A percentile compares a stretch with the other conserved stretches of the same genome.
Conservation (phyloP, 1,284 basidiomycete species). For the Leccinum huronense region DNA sequence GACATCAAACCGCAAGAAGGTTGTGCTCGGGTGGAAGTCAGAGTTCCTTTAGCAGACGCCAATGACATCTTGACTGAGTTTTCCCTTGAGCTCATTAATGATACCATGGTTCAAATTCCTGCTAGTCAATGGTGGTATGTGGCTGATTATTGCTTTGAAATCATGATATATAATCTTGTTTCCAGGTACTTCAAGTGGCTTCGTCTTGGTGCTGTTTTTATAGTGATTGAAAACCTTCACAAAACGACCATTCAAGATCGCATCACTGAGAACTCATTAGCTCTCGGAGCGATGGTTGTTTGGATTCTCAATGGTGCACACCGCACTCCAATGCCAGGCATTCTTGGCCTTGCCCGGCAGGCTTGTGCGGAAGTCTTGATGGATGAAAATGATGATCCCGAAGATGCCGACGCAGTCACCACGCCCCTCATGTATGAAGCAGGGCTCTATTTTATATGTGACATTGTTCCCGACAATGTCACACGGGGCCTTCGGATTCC, state of each 20-base stretch:
- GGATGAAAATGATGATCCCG: not conserved
- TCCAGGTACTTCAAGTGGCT: slow-evolving; percentile 17
- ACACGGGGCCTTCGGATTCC: too few relatives aligned
- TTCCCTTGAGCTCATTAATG: not conserved
- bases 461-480: not conserved
- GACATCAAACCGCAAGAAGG: slow-evolving; percentile 4
- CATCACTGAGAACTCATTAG: not conserved
- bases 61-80: not conserved
- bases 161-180: not conserved
- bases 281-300: not conserved
- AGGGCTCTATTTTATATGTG: not conserved
- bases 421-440: slow-evolving; percentile 1
- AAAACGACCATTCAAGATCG: not conserved
- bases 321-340: not conserved
- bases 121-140: slow-evolving; percentile 10
- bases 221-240: not conserved
- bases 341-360: not conserved
- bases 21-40: slow-evolving; percentile 8
- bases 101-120: slow-evolving; percentile 6
- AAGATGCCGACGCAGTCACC: not conserved
- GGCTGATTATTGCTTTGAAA: not conserved
- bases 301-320: not conserved
- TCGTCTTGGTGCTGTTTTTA: not conserved
- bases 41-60: not conserved
- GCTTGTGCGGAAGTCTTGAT: not conserved